These are phyloP conservation scores for Lachancea sp. DNA, from an alignment of 805 yeast genomes.

Conservation along the genomic window DNA sequence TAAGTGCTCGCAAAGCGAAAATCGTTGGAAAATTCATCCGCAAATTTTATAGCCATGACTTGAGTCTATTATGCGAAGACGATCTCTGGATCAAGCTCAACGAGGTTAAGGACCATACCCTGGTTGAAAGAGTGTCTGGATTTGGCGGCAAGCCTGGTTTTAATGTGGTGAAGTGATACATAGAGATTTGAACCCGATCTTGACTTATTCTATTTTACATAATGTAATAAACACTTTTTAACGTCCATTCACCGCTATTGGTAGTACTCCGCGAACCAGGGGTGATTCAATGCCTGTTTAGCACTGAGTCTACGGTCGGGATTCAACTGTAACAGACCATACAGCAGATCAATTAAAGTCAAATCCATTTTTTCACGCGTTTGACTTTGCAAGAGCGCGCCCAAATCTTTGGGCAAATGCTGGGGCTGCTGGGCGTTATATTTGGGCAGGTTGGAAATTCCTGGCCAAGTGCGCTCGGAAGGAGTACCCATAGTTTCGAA, in stretches of 20 bases:
- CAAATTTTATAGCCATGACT: conserved; percentile 11
- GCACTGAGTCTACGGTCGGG: conserved; percentile 51
- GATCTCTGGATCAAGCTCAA: conserved; percentile 19
- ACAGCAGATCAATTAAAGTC: conserved; percentile 26
- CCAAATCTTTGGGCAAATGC: conserved; percentile 69
- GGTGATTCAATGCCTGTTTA: conserved; percentile 44
- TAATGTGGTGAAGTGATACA: conserved; percentile 11
- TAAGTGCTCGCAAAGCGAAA: conserved; percentile 5
- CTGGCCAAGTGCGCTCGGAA: conserved; percentile 90
- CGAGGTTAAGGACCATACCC: conserved; percentile 12
- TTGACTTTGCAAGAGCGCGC: conserved; percentile 27
- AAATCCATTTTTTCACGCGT: conserved; percentile 26
- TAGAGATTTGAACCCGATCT: too few relatives aligned
- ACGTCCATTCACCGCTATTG: background rate
- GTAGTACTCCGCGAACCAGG: conserved; percentile 33
- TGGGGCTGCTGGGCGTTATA: conserved; percentile 90
- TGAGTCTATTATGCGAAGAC: conserved; percentile 16
- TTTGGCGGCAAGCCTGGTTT: conserved; percentile 26
- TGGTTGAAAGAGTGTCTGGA: conserved; percentile 16
- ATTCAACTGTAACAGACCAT: conserved; percentile 41
- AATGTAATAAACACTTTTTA: background rate
- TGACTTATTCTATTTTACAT: background rate
- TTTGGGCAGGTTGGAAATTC: conserved; percentile 83
- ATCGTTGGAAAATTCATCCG: conserved; percentile 10
- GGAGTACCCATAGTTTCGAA: conserved; percentile 94